These are phyloP conservation scores for Aspergillus nidulans DNA, from an alignment of 495 filamentous ascomycete species.

Conservation along the genomic window DNA sequence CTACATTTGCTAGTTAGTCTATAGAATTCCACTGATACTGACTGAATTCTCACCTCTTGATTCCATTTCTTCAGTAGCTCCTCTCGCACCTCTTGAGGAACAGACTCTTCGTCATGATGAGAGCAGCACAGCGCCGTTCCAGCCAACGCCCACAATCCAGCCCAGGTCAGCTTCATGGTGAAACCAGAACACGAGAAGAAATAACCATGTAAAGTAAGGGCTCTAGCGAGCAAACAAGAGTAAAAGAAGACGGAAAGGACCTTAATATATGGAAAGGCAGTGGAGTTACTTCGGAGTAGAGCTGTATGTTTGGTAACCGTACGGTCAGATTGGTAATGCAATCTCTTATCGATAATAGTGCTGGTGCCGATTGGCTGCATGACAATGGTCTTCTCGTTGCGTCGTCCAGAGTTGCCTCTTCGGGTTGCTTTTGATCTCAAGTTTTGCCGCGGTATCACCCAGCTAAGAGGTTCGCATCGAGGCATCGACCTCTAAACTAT, in stretches of 20 bases:
- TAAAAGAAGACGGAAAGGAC: slow-evolving; percentile 11
- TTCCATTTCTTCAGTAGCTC: slow-evolving; percentile 52
- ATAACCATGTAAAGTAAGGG: not conserved
- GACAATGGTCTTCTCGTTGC: slow-evolving; percentile 9
- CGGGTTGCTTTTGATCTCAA: slow-evolving; percentile 21
- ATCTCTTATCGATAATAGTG: slow-evolving; percentile 17
- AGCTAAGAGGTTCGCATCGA: slow-evolving; percentile 4
- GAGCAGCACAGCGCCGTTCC: slow-evolving; percentile 32
- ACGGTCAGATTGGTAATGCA: slow-evolving; percentile 2
- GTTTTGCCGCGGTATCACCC: not conserved
- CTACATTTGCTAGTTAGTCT: slow-evolving; percentile 30
- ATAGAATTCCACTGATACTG: not conserved
- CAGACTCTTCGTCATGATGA: slow-evolving; percentile 36
- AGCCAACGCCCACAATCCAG: slow-evolving; percentile 33
- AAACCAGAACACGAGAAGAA: not conserved
- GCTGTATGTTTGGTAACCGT: not conserved
- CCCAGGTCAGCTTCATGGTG: slow-evolving; percentile 23
- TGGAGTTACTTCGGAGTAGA: slow-evolving; percentile 4
- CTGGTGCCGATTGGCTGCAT: not conserved
- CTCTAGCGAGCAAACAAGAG: slow-evolving; percentile 11
- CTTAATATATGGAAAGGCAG: slow-evolving; percentile 4
- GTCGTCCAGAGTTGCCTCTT: slow-evolving; percentile 49
- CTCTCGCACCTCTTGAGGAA: slow-evolving; percentile 38
- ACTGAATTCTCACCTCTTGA: slow-evolving; percentile 36
- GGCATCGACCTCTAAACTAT: not conserved